Base-by-base conservation (phyloP, 192 early-diverging fungal genomes). In the Mortierella alpina region DNA sequence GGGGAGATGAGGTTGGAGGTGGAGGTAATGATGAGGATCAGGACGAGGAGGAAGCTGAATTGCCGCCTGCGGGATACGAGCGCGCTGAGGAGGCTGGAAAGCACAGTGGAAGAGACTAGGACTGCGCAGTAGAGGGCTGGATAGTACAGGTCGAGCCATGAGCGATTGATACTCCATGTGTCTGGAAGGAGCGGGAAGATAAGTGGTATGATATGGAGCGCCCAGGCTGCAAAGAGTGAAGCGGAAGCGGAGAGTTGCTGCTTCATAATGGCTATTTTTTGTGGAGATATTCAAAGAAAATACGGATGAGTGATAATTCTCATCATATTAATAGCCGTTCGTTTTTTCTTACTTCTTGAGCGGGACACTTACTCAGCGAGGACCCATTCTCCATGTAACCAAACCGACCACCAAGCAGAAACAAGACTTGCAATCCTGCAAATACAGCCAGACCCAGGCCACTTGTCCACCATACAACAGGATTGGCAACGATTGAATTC, bases 81-180 rank as follows among this genome's bases (percentile, higher is more conserved):
- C 9, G 47, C 49, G 14, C 14, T n/a, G 39, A 58, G 51, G 31
- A 67, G 14, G 10, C 66, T 60, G 0, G 73, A 57, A 23, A 63
- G 62, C 18, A 68, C 6, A 0, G 66, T 62, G 52, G 65, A 75
- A 20, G 65, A 47, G 7, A 68, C 41, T 20, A 75, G 59, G 59
- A 75, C 23, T 0, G 58, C 31, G 23, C 59, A 75, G 51, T 68
- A 75, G 49, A 75, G 59, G 1, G 73, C 50, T 14, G 73, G 73
- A 31, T 68, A 75, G 52, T 75, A 75, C 12, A 68, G 59, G 17
- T 68, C 59, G 10, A 50, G 31, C 31, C 31, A 31, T 17, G 22
- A 22, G 49, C 31, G 54, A 31, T 6, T 47, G 52, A 44, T 58
- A 42, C 15, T 47, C 10, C 51, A 62, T 5, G 51, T 40, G 13